Evolutionary conservation across 441 rosid species (phyloP).

Genomic region (Brassica hybrid): DNA sequence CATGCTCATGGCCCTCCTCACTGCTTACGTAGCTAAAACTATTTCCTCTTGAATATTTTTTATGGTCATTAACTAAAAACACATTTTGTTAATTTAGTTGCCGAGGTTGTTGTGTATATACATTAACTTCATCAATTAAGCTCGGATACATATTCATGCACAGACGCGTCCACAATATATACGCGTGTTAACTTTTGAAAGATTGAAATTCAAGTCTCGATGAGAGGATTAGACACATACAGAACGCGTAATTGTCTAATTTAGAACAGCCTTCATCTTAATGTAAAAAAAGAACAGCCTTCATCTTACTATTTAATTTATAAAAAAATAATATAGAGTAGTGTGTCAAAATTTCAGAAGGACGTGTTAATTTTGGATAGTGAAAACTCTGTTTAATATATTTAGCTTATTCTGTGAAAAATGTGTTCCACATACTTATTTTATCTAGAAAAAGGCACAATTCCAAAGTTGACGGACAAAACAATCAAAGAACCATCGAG

Average conservation of each 20-base stretch:
- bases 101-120: not conserved
- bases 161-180: not conserved
- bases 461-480: too few species aligned
- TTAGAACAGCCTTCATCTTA: not conserved
- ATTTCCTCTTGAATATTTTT: not conserved
- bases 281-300: not conserved
- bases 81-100: not conserved
- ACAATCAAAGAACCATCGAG: too few species aligned
- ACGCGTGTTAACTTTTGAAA: not conserved
- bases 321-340: not conserved
- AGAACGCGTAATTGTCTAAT: not conserved
- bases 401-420: too few species aligned
- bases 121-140: not conserved
- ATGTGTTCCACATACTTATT: too few species aligned
- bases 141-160: not conserved
- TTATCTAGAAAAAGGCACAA: too few species aligned
- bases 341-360: not conserved
- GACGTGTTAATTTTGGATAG: not conserved
- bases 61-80: not conserved
- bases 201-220: not conserved
- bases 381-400: not conserved
- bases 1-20: conserved; percentile 5
- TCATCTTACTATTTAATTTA: not conserved
- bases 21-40: not conserved
- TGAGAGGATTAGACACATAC: not conserved